These are phyloP conservation scores for Pseudopithomyces chartarum DNA, from an alignment of 2,329 filamentous ascomycete genomes.

Conservation along the genomic window DNA sequence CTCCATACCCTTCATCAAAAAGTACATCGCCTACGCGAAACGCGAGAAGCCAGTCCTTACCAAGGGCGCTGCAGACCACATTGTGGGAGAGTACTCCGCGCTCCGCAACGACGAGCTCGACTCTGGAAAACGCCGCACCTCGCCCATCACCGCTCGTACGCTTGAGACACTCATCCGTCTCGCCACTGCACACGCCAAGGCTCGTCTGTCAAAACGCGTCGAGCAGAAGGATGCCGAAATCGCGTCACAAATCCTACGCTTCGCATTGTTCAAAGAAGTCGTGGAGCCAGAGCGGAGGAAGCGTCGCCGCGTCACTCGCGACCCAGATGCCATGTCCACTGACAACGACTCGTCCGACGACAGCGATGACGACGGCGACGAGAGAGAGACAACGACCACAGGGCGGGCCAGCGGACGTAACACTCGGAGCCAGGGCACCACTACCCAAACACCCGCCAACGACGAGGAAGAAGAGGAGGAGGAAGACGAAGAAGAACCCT, in stretches of 20 bases:
- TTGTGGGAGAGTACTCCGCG: conserved; percentile 87
- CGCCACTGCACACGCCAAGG: conserved; percentile 93
- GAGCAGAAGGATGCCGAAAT: conserved; percentile 87
- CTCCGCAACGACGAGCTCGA: conserved; percentile 95
- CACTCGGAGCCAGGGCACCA: conserved; percentile 37
- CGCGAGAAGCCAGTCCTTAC: conserved; percentile 87
- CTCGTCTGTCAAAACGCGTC: conserved; percentile 83
- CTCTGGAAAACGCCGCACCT: conserved; percentile 89
- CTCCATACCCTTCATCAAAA: conserved; percentile 98
- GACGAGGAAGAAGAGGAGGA: conserved; percentile 55
- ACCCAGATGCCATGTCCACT: conserved; percentile 59
- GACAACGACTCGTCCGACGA: conserved; percentile 64
- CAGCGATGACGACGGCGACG: conserved; percentile 63
- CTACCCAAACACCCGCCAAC: conserved; percentile 39
- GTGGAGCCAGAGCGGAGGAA: conserved; percentile 78
- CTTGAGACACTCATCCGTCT: conserved; percentile 98
- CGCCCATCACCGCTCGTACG: conserved; percentile 94
- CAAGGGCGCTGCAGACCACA: conserved; percentile 88
- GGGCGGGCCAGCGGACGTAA: conserved; percentile 46
- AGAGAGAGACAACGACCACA: conserved; percentile 31
- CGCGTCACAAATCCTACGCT: conserved; percentile 87
- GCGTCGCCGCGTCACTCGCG: conserved; percentile 75
- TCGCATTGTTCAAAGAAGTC: conserved; percentile 97
- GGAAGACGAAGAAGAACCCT: conserved; percentile 60
- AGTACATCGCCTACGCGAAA: conserved; percentile 99